These are phyloP conservation scores for Geotrichum bryndzae DNA, from an alignment of 1,139 yeast genomes.

Conservation along the genomic window DNA sequence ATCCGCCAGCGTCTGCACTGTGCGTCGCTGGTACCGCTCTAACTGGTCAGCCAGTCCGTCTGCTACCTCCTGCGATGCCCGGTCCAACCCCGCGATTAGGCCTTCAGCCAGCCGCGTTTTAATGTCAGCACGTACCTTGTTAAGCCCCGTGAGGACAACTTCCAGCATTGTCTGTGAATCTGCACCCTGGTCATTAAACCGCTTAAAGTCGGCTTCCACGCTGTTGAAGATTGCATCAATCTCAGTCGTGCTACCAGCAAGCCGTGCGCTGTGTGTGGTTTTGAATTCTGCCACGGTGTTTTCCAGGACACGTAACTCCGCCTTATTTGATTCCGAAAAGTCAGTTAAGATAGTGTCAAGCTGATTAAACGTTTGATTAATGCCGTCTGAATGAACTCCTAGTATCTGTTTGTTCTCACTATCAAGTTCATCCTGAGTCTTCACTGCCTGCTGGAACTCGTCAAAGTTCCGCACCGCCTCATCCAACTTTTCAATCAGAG, in stretches of 20 bases:
- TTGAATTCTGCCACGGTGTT: conserved; percentile 13
- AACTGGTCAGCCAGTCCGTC: conserved; percentile 1
- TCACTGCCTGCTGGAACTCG: conserved; percentile 26
- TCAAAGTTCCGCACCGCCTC: conserved; percentile 28
- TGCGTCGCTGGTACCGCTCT: background rate
- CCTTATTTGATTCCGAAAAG: conserved; percentile 5
- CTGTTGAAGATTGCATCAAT: conserved; percentile 19
- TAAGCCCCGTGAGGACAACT: conserved; percentile 21
- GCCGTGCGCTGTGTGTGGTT: conserved; percentile 18
- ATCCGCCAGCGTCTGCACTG: background rate
- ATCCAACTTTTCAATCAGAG: conserved; percentile 28
- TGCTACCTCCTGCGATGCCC: conserved; percentile 21
- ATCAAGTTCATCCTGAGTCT: conserved; percentile 21
- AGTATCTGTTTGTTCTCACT: conserved; percentile 20
- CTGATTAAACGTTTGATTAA: conserved; percentile 10
- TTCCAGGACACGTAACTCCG: conserved; percentile 5
- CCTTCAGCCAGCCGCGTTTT: conserved; percentile 23
- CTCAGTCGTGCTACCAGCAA: conserved; percentile 18
- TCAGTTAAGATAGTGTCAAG: conserved; percentile 18
- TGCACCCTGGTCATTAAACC: conserved; percentile 15
- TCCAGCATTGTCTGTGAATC: conserved; percentile 21
- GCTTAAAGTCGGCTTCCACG: conserved; percentile 16
- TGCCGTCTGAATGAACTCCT: conserved; percentile 16
- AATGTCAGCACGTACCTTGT: conserved; percentile 23
- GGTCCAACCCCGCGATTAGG: conserved; percentile 18